These are phyloP conservation scores for Phragmites australis DNA, from an alignment of 176 grass and related monocot genomes.

Conservation along the genomic window DNA sequence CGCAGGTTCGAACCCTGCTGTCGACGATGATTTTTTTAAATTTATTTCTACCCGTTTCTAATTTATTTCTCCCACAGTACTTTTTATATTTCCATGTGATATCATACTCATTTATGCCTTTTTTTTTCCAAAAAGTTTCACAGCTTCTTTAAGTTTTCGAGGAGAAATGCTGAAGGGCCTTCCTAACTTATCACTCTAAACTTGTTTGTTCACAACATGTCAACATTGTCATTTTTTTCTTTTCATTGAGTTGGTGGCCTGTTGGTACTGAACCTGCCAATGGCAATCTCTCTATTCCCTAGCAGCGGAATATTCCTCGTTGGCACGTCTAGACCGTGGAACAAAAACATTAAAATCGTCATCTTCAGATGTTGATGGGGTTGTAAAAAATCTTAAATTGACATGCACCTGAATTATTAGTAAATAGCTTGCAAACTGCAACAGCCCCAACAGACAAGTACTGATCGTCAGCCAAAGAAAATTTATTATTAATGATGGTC, in stretches of 20 bases:
- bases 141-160: no score
- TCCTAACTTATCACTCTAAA: no score
- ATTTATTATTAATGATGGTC: not conserved
- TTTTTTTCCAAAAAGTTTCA: not conserved
- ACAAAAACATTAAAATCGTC: not conserved
- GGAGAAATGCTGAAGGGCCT: not conserved
- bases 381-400: not conserved
- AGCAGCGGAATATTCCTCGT: not conserved
- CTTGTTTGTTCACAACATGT: no score
- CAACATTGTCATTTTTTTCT: no score
- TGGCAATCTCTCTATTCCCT: not conserved
- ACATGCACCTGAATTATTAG: not conserved
- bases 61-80: not conserved
- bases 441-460: not conserved
- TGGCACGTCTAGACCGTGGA: not conserved
- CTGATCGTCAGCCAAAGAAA: not conserved
- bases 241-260: not conserved
- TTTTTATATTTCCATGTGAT: not conserved
- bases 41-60: no score
- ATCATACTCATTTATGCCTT: no score
- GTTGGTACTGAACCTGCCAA: not conserved
- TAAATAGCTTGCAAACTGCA: not conserved
- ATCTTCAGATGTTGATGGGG: not conserved
- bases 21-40: slow-evolving; percentile 42
- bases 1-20: slow-evolving; percentile 97